Evolutionary conservation across 2,329 filamentous ascomycete genomes (phyloP), one percentile per base, ranked within the genome.

Genomic region (Aschersonia sp.): DNA sequence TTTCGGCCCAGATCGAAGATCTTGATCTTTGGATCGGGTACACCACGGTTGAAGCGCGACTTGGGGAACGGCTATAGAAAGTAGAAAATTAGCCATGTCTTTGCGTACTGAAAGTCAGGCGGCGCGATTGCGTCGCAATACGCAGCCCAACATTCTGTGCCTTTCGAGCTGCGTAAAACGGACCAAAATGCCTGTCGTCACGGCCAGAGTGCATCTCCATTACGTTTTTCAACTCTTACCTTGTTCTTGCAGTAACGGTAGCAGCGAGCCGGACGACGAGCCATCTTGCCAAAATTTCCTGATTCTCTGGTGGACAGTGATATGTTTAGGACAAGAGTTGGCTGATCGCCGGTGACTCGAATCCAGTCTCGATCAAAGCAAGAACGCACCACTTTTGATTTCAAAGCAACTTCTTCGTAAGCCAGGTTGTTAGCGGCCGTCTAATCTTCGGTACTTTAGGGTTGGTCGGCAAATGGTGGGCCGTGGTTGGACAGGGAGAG

Each of bases 171-270:
- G 20, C 20, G 20, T 20, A 20, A 20, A 20, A 20, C 20, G 20
- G 20, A 20, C 20, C 20, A 20, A 20, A 20, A 20, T 20, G 20
- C 20, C 20, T 20, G 20, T 20, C 20, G 20, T 20, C 20, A 20
- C 20, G 20, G 20, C 20, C 20, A 20, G 20, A 20, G 20, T 20
- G 20, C 20, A 20, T 20, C 20, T 20, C 20, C 20, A 20, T 20
- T 20, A 20, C 20, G 20, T 47, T 46, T 46, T 47, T 46, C 46
- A 43, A 45, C 55, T 73, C 84, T 75, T 70, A 94, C 89, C 89
- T 96, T 96, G 85, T 97, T 98, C 88, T 98, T 98, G 89, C 92
- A 98, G 86, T 98, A 98, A 70, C 92, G 85, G 83, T 95, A 98
- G 80, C 92, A 98, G 80, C 92, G 86, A 69, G 92, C 92, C 69